phyloP scores from a whole-genome alignment of 1,284 basidiomycete genomes.

The Wolfiporia cocos region DNA sequence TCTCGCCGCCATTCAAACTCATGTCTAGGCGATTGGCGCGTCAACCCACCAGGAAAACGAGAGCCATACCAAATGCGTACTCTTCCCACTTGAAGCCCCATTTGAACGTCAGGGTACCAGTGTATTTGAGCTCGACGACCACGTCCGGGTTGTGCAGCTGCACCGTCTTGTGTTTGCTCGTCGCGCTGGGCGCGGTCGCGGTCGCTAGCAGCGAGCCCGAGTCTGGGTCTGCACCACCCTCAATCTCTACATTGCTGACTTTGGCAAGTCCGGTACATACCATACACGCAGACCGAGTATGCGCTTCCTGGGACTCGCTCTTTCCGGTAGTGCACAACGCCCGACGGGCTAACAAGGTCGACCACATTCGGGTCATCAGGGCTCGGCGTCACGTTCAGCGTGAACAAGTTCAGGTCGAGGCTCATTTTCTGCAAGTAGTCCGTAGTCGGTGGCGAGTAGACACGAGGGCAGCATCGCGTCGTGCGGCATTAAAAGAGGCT shows the following conservation, averaged over 20 bases:
- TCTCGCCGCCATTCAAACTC: slow-evolving; percentile 81
- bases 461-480: too few species aligned
- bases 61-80: slow-evolving; percentile 37
- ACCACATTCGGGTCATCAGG: slow-evolving; percentile 51
- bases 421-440: slow-evolving; percentile 41
- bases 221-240: slow-evolving; percentile 45
- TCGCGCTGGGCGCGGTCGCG: slow-evolving; percentile 53
- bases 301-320: slow-evolving; percentile 42
- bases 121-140: slow-evolving; percentile 65
- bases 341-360: slow-evolving; percentile 62
- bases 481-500: too few species aligned
- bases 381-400: slow-evolving; percentile 55
- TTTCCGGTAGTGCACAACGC: slow-evolving; percentile 64
- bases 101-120: slow-evolving; percentile 66
- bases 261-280: slow-evolving; percentile 30
- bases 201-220: slow-evolving; percentile 61
- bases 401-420: slow-evolving; percentile 77
- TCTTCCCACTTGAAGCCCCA: slow-evolving; percentile 81
- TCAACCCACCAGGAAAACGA: neutral
- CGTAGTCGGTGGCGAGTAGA: too few species aligned
- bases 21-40: too few species aligned
- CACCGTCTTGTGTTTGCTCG: slow-evolving; percentile 67
- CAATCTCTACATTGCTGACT: neutral
- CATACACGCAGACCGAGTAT: slow-evolving; percentile 62
- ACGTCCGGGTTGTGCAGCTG: slow-evolving; percentile 72